Conservation (phyloP, 1,139 yeast genomes). For the Spathaspora jeffriesii region DNA sequence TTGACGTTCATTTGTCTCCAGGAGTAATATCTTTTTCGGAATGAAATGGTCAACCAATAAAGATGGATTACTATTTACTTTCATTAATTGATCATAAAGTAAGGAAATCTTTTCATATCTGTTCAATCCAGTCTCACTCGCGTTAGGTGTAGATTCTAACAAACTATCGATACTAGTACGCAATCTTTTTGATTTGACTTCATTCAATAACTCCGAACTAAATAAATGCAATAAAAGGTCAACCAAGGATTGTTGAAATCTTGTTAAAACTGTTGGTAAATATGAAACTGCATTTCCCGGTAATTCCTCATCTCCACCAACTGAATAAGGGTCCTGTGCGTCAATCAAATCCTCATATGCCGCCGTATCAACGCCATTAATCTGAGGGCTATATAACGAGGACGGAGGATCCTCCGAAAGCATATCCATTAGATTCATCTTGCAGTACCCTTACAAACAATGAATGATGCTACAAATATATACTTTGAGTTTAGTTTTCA, state of each 20-base stretch:
- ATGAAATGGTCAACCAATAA: slow-evolving; percentile 73
- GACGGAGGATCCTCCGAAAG: slow-evolving; percentile 23
- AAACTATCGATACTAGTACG: slow-evolving; percentile 39
- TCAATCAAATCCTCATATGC: not conserved
- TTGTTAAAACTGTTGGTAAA: slow-evolving; percentile 57
- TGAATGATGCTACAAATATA: too few relatives aligned
- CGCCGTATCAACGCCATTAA: not conserved
- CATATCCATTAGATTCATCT: slow-evolving; percentile 42
- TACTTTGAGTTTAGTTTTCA: not conserved
- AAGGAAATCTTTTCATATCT: slow-evolving; percentile 20
- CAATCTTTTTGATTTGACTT: slow-evolving; percentile 22
- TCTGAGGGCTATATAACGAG: slow-evolving; percentile 10
- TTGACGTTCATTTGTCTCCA: slow-evolving; percentile 62
- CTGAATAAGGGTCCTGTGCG: not conserved
- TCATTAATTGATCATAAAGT: slow-evolving; percentile 50
- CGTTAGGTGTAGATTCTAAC: slow-evolving; percentile 20
- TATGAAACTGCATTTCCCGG: slow-evolving; percentile 35
- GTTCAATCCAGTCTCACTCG: slow-evolving; percentile 13
- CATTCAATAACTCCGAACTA: slow-evolving; percentile 40
- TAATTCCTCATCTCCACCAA: not conserved
- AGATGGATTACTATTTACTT: slow-evolving; percentile 64
- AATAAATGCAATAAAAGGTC: slow-evolving; percentile 58
- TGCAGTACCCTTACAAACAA: too few relatives aligned
- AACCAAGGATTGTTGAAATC: slow-evolving; percentile 54
- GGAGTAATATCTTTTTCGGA: slow-evolving; percentile 63